Conservation (phyloP, 2,329 filamentous ascomycete species). For the Phaeosphaeriaceae sp. region DNA sequence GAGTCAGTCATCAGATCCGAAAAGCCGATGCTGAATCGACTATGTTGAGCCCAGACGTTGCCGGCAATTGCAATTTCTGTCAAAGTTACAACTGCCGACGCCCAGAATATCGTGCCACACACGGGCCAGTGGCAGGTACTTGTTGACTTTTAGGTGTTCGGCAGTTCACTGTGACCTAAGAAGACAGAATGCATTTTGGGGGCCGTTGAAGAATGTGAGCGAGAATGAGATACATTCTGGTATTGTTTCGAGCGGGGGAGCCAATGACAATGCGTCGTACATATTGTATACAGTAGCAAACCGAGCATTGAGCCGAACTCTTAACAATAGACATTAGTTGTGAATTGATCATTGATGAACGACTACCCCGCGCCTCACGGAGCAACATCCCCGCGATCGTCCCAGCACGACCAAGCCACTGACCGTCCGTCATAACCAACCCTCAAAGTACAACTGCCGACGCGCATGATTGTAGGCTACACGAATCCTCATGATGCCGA, state of each 20-base stretch:
- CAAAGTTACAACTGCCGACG: constrained; percentile 24
- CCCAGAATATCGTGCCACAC: constrained; percentile 13
- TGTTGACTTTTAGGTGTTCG: constrained; percentile 8
- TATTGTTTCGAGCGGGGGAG: background rate
- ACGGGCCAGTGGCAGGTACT: constrained; percentile 6
- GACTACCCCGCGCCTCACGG: constrained; percentile 16
- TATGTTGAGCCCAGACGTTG: constrained; percentile 1
- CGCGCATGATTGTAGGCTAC: constrained; percentile 12
- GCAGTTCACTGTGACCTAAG: constrained; percentile 20
- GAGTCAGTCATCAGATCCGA: constrained; percentile 2
- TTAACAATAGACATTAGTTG: background rate
- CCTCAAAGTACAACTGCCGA: constrained; percentile 24
- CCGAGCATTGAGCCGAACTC: constrained; percentile 10
- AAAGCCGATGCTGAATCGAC: constrained; percentile 1
- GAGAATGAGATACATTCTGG: constrained; percentile 5
- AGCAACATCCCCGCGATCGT: constrained; percentile 13
- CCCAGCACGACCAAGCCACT: constrained; percentile 16
- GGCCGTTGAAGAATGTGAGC: background rate
- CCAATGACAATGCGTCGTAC: constrained; percentile 1
- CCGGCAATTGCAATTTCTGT: constrained; percentile 25
- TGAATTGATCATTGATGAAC: constrained; percentile 7
- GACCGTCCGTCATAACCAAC: constrained; percentile 16
- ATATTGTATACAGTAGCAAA: constrained; percentile 7
- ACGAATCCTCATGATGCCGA: constrained; percentile 8
- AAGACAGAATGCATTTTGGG: background rate